Base-by-base conservation (phyloP, 139 green algal genomes). In the Picochlorum sp. region DNA sequence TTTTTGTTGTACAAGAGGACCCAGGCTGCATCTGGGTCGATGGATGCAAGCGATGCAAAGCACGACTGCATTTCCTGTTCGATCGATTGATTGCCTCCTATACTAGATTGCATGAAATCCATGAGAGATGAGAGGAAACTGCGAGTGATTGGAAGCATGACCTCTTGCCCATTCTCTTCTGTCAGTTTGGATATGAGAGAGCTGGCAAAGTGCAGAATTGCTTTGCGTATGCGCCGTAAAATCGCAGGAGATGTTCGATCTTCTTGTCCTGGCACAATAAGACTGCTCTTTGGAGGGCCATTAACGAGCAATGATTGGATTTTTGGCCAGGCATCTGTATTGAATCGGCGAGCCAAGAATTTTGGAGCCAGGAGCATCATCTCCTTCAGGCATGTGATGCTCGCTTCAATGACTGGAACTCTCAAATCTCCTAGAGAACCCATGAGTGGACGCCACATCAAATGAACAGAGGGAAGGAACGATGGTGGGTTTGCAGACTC, bases 21-120 rank as follows among this genome's bases (percentile, higher is more conserved):
- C 84, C 84, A 91, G 9, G 87, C 82, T 20, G 76, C 75, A 46
- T 91, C 84, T 8, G 71, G 61, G 61, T 92, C 85, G 34, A 41
- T 41, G 6, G 34, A 41, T 41, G 34, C 34, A 9, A 41, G 34
- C 8, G 6, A 41, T 9, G 8, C 34, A 41, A 41, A 41, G 34
- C 34, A 41, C 34, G 34, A 41, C 34, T 41, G 34, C 0, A 14
- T 41, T 41, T 41, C 34, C 7, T 41, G 34, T 0, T 41, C 5
- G 34, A 41, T 41, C 34, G 34, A 41, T 11, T 41, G 34, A 41
- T 41, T 41, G 8, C 8, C 34, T 11, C 8, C 34, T 41, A 3
- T 14, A 41, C 34, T 41, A 2, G 34, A 41, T 41, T 11, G 34
- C 34, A 41, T 41, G 2, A 41, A 14, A 1, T 41, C 34, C 34